These are phyloP conservation scores for Hyaloperonospora brassicae DNA, from an alignment of 352 stramenopile genomes.

Conservation along the genomic window DNA sequence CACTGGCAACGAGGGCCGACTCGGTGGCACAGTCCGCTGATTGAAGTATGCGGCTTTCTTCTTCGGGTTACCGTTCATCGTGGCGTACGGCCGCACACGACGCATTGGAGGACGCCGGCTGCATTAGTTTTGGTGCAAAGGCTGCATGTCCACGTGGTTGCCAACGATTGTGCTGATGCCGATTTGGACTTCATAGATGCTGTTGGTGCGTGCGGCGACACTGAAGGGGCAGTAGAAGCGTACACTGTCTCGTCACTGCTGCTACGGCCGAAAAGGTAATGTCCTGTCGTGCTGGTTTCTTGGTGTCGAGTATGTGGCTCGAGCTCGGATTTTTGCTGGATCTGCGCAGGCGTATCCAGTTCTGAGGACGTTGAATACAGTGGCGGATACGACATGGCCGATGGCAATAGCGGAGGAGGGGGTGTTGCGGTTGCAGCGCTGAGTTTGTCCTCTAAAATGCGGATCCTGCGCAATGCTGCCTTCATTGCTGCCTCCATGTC, in stretches of 20 bases:
- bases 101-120: constrained; percentile 40
- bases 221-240: neutral
- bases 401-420: constrained; percentile 7
- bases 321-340: constrained; percentile 9
- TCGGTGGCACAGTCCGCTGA: constrained; percentile 5
- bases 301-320: constrained; percentile 5
- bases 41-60: neutral
- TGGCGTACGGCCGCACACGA: constrained; percentile 58
- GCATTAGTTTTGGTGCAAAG: constrained; percentile 70
- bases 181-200: neutral
- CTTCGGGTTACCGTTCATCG: constrained; percentile 10
- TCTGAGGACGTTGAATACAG: constrained; percentile 21
- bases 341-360: constrained; percentile 8
- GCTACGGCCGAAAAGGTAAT: constrained; percentile 17
- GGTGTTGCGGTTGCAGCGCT: constrained; percentile 12
- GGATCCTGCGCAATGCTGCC: constrained; percentile 41
- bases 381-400: constrained; percentile 26
- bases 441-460: constrained; percentile 48
- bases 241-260: constrained; percentile 9
- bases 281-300: constrained; percentile 10
- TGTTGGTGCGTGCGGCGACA: constrained; percentile 2
- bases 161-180: constrained; percentile 5
- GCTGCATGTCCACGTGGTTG: constrained; percentile 47
- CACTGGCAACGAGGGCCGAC: neutral
- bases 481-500: constrained; percentile 56